Evolutionary conservation across 164 flowering plant species (phyloP), one percentile per base, ranked within the genome.

Genomic region (Hamamelis virginiana): DNA sequence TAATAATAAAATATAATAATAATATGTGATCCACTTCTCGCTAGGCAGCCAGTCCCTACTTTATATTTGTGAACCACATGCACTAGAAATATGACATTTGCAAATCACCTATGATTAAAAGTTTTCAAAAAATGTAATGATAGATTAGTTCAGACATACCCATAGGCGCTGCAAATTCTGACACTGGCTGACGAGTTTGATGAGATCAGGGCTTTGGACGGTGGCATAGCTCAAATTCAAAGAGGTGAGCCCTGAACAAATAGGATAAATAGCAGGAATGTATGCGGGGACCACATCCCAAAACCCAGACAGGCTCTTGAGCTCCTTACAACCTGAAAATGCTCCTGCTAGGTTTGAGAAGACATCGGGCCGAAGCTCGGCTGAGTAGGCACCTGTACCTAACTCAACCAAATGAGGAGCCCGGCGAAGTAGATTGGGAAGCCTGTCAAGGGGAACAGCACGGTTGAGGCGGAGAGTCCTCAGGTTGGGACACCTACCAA

Each of bases 361-460:
- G 23, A 84, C 76, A 60, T 94, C 96, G 1, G 89, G 74, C 18
- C 81, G 82, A 64, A 83, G 66, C 59, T 94, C 97, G 8, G 90
- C 81, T 0, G 84, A 72, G 48, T 73, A 94, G 26, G 83, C 78
- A 41, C 97, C 98, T 0, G 96, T 87, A 63, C 98, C 97, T 15
- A 94, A 76, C 70, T 92, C 98, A 65, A 83, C 86, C 68, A 94
- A 80, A 67, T 89, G 94, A 18, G 98, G 97, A 22, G 94, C 94
- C 14, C 79, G 77, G 5, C 73, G 65, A 12, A 94, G 84, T 23
- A 94, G 77, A 74, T 68, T 82, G 13, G 91, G 76, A 9, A 92
- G 84, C 77, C 79, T 87, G 60, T 92, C 97, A 51, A 94, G 84
- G 25, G 97, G 95, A 44, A 94, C 91, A 14, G 88, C 77, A 16